These are phyloP conservation scores for Salvia splendens DNA, from an alignment of 257 asterid species.

Conservation along the genomic window DNA sequence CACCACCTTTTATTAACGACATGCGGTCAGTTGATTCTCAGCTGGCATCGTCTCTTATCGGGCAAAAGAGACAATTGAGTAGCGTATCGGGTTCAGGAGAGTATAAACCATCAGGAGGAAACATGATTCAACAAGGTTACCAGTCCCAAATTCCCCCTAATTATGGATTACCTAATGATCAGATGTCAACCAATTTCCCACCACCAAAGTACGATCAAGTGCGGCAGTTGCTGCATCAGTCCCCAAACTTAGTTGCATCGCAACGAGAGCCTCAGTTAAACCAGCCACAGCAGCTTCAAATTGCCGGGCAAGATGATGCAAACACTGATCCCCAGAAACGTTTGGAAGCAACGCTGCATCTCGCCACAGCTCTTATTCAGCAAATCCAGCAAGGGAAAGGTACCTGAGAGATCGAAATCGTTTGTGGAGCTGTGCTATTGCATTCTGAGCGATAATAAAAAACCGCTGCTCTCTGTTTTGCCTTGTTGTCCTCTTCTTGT, in stretches of 20 bases:
- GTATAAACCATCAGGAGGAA: slow-evolving; percentile 47
- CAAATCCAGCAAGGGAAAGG: slow-evolving; percentile 91
- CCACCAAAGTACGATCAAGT: slow-evolving; percentile 51
- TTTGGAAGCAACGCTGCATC: slow-evolving; percentile 85
- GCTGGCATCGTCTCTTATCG: slow-evolving; percentile 71
- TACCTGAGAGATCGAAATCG: slow-evolving; percentile 36
- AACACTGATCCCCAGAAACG: slow-evolving; percentile 78
- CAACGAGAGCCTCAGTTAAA: slow-evolving; percentile 45
- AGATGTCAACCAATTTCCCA: slow-evolving; percentile 46
- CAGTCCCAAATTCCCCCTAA: slow-evolving; percentile 43
- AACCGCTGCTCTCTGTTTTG: background rate
- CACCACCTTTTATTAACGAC: slow-evolving; percentile 2
- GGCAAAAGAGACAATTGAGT: slow-evolving; percentile 61
- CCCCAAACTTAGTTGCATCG: slow-evolving; percentile 40
- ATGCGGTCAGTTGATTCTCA: slow-evolving; percentile 35
- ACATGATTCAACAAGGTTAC: slow-evolving; percentile 41
- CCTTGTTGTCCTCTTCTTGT: background rate
- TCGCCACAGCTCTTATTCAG: slow-evolving; percentile 91
- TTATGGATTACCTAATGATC: slow-evolving; percentile 44
- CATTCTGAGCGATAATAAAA: background rate
- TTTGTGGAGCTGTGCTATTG: background rate
- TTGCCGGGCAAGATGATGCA: slow-evolving; percentile 51
- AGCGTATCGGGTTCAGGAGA: slow-evolving; percentile 41
- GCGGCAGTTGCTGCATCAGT: slow-evolving; percentile 48
- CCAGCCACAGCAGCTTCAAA: slow-evolving; percentile 43